These are phyloP conservation scores for Elsinoe arachidis DNA, from an alignment of 2,329 filamentous ascomycete genomes.

Conservation along the genomic window DNA sequence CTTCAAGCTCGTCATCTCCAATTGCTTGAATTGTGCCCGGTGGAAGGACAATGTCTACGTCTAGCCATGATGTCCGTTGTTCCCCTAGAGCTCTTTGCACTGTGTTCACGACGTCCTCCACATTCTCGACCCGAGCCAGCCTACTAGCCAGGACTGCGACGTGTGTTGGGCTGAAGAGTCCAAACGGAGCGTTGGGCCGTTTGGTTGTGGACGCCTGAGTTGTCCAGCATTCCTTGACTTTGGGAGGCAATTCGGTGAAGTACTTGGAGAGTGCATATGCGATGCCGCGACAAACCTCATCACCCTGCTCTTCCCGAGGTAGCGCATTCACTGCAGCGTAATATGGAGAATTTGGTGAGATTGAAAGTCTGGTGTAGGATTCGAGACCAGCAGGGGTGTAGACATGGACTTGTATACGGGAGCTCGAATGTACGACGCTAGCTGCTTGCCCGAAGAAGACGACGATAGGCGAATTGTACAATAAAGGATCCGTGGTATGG, in stretches of 20 bases:
- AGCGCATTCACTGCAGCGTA: slow-evolving; percentile 85
- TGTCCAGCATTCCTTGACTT: slow-evolving; percentile 63
- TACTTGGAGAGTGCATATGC: slow-evolving; percentile 93
- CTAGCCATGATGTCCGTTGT: slow-evolving; percentile 74
- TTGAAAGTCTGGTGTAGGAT: slow-evolving; percentile 82
- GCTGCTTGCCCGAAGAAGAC: slow-evolving; percentile 73
- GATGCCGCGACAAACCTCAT: slow-evolving; percentile 82
- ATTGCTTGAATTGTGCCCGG: slow-evolving; percentile 61
- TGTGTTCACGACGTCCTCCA: slow-evolving; percentile 60
- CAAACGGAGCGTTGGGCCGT: slow-evolving; percentile 54
- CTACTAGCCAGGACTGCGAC: slow-evolving; percentile 80
- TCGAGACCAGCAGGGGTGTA: slow-evolving; percentile 82
- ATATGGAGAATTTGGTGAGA: slow-evolving; percentile 84
- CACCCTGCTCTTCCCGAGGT: slow-evolving; percentile 88
- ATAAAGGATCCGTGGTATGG: slow-evolving; percentile 75
- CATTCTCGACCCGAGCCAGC: slow-evolving; percentile 75
- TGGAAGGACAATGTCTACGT: slow-evolving; percentile 79
- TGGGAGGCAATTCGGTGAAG: slow-evolving; percentile 74
- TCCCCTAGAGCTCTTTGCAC: slow-evolving; percentile 70
- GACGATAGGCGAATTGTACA: slow-evolving; percentile 72
- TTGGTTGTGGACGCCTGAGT: slow-evolving; percentile 44
- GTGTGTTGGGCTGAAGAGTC: slow-evolving; percentile 83
- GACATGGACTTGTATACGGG: slow-evolving; percentile 88
- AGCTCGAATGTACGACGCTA: slow-evolving; percentile 84
- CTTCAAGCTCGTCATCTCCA: slow-evolving; percentile 31